Percentiles rank a stretch among this genome's conserved stretches.
These are phyloP conservation scores for Fistulinella prunicolor DNA, from an alignment of 768 basidiomycete species.

Conservation along the genomic window DNA sequence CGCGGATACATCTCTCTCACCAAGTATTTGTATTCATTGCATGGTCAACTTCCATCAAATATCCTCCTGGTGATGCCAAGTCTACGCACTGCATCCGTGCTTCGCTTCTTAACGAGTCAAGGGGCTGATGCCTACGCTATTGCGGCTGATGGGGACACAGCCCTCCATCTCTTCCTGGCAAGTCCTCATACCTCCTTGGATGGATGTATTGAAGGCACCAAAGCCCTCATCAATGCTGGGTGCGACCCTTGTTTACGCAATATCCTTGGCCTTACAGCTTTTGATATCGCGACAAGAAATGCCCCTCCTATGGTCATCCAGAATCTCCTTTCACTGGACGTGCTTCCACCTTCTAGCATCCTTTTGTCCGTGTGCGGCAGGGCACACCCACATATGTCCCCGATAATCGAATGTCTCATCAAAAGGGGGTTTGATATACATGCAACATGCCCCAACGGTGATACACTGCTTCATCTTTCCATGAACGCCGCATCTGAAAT, in stretches of 20 bases:
- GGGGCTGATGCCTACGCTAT: not conserved
- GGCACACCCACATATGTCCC: not conserved
- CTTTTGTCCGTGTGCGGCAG: not conserved
- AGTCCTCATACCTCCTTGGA: no score
- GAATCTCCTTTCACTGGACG: not conserved
- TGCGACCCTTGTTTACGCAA: not conserved
- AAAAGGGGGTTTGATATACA: not conserved
- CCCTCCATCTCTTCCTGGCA: not conserved
- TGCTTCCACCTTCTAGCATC: not conserved
- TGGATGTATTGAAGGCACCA: not conserved
- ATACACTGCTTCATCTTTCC: not conserved
- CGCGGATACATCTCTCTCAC: not conserved
- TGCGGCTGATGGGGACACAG: not conserved
- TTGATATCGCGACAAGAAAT: not conserved
- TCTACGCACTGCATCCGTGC: not conserved
- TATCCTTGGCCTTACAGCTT: not conserved
- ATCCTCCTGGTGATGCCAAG: not conserved
- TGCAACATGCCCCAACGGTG: not conserved
- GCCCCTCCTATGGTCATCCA: not conserved
- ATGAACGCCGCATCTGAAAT: not conserved
- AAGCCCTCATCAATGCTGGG: not conserved
- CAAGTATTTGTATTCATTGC: not conserved
- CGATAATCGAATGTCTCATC: constrained; percentile 3
- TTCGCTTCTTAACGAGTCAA: not conserved
- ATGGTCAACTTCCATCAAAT: not conserved